These are phyloP conservation scores for Sicyos baderoa DNA, from an alignment of 306 rosid species.

Conservation along the genomic window DNA sequence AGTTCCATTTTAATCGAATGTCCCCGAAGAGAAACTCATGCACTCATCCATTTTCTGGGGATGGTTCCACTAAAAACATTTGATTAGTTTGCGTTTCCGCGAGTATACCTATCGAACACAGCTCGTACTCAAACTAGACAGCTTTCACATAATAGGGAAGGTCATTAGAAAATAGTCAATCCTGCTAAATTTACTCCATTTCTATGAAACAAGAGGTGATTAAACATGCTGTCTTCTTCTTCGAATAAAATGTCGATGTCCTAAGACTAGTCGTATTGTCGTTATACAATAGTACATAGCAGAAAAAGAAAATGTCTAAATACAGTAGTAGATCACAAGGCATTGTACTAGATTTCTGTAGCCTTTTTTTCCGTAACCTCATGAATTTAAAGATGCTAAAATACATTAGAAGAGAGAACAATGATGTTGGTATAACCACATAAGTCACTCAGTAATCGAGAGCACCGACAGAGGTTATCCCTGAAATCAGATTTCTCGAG, in stretches of 20 bases:
- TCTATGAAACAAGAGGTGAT: neutral
- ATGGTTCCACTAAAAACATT: neutral
- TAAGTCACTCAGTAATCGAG: constrained; percentile 48
- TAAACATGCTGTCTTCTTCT: neutral
- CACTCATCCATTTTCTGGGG: neutral
- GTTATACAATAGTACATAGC: constrained; percentile 8
- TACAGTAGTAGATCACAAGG: constrained; percentile 60
- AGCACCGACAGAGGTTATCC: constrained; percentile 76
- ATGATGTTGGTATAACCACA: constrained; percentile 23
- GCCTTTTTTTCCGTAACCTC: constrained; percentile 28
- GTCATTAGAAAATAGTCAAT: neutral
- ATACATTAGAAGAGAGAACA: constrained; percentile 41
- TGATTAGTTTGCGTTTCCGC: neutral
- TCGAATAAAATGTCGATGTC: constrained; percentile 12
- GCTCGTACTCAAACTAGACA: neutral
- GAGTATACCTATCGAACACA: neutral
- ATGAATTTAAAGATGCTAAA: constrained; percentile 33
- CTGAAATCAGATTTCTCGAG: constrained; percentile 56
- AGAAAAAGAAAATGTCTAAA: constrained; percentile 20
- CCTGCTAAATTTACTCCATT: constrained; percentile 4
- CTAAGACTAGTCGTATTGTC: constrained; percentile 9
- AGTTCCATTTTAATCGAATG: neutral
- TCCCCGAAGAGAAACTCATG: neutral
- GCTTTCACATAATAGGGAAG: neutral
- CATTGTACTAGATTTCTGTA: constrained; percentile 44